Evolutionary conservation across 805 yeast species (phyloP), one percentile per base, ranked within the genome.

Genomic region (Metschnikowia gelsemii): DNA sequence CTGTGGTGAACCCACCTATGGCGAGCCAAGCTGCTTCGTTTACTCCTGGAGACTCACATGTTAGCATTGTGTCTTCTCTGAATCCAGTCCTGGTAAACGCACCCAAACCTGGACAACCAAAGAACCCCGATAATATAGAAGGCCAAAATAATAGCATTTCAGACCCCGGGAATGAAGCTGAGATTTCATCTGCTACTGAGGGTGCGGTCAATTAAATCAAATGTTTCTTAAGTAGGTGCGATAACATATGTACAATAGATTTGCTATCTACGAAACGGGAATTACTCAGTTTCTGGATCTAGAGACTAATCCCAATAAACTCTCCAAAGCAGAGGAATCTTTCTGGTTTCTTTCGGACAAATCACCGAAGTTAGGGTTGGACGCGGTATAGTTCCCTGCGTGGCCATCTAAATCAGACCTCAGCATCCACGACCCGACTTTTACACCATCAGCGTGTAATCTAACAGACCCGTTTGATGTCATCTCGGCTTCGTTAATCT

Each of bases 371-470:
- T 59, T 52, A 8, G 67, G 63, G 42, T 59, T 58, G 16, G 68
- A 54, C 5, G 72, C 62, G 30, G 58, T 50, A 49, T 63, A 65
- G 40, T 54, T 59, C 27, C 46, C 45, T n/a, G 55, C 35, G 22
- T 52, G 50, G 38, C 43, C 39, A 29, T 49, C 52, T 19, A 46
- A 38, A 24, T 52, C 54, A 12, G 59, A 50, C 40, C 58, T 50
- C 38, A 56, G 58, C 66, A 66, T 61, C 74, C 74, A 69, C 14
- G 56, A 52, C 24, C 75, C 75, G 5, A 59, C 61, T 50, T 61
- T 64, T 24, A 68, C 64, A 36, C 72, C 73, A 40, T 66, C 69
- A 3, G 67, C 73, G 35, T 58, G 59, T 36, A 70, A 44, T 41
- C 60, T 66, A 21, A 70, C 63, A 16, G 61, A 52, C 35, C 79